These are phyloP conservation scores for Xylariaceae sp. DNA, from an alignment of 2,329 filamentous ascomycete species.

Conservation along the genomic window DNA sequence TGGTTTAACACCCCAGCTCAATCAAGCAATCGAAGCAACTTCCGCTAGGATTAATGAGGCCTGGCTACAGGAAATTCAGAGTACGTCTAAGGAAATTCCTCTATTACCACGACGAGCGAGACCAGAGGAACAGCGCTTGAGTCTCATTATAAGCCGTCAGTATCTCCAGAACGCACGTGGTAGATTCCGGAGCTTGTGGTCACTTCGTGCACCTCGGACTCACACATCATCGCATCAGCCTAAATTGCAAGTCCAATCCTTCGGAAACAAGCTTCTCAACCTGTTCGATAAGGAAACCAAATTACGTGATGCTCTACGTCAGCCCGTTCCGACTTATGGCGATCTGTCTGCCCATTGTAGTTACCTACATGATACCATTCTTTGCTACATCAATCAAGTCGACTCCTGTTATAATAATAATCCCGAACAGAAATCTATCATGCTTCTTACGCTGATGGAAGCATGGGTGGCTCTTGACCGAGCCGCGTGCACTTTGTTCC, in stretches of 20 bases:
- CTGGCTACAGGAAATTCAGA: conserved; percentile 45
- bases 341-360: conserved; percentile 8
- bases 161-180: conserved; percentile 33
- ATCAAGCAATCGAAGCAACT: conserved; percentile 31
- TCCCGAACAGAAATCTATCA: conserved; percentile 51
- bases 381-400: conserved; percentile 40
- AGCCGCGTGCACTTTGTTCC: conserved; percentile 43
- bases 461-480: conserved; percentile 61
- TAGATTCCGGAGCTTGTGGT: conserved; percentile 2
- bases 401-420: conserved; percentile 45
- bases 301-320: not conserved
- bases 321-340: not conserved
- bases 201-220: not conserved
- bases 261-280: conserved; percentile 9
- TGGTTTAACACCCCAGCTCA: conserved; percentile 32
- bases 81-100: conserved; percentile 43
- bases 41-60: conserved; percentile 32
- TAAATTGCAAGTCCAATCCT: conserved; percentile 13
- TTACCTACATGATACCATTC: conserved; percentile 38
- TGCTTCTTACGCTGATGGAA: conserved; percentile 58
- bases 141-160: conserved; percentile 42
- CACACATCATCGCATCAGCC: conserved; percentile 1
- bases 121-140: conserved; percentile 36
- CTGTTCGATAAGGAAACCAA: conserved; percentile 22
- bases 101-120: conserved; percentile 43